These are phyloP conservation scores for Pistacia atlantica DNA, from an alignment of 345 rosid species.

Conservation along the genomic window DNA sequence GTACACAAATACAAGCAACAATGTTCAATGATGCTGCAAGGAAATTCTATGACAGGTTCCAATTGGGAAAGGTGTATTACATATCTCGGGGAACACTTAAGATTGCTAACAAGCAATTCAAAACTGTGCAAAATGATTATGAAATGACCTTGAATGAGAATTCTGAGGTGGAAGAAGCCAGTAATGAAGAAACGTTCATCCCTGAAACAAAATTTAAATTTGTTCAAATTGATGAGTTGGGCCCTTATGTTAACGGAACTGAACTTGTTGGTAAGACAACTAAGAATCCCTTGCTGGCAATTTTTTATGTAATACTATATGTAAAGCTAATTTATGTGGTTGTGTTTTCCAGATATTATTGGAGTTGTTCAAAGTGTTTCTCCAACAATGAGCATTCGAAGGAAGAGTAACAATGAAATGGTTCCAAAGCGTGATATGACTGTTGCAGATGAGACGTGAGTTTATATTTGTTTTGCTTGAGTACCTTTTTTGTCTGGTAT, in stretches of 20 bases:
- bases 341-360: conserved; percentile 54
- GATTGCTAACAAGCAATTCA: conserved; percentile 89
- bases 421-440: conserved; percentile 83
- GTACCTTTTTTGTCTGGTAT: not conserved
- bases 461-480: not conserved
- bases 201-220: conserved; percentile 84
- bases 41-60: conserved; percentile 75
- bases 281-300: conserved; percentile 19
- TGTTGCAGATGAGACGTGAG: conserved; percentile 82
- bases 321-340: not conserved
- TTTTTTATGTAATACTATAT: not conserved
- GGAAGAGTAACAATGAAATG: conserved; percentile 75
- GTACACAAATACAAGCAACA: conserved; percentile 94
- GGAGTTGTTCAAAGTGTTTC: conserved; percentile 93
- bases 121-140: conserved; percentile 87
- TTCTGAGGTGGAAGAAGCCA: conserved; percentile 84
- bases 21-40: conserved; percentile 95
- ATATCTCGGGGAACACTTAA: conserved; percentile 79
- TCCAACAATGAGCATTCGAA: conserved; percentile 71
- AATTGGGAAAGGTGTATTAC: conserved; percentile 83
- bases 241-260: conserved; percentile 65
- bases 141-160: conserved; percentile 91
- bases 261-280: conserved; percentile 67
- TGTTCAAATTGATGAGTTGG: conserved; percentile 80
- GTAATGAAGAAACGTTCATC: conserved; percentile 59